phyloP scores from a whole-genome alignment of 2,329 filamentous ascomycete species.

The Cordyceps javanica region DNA sequence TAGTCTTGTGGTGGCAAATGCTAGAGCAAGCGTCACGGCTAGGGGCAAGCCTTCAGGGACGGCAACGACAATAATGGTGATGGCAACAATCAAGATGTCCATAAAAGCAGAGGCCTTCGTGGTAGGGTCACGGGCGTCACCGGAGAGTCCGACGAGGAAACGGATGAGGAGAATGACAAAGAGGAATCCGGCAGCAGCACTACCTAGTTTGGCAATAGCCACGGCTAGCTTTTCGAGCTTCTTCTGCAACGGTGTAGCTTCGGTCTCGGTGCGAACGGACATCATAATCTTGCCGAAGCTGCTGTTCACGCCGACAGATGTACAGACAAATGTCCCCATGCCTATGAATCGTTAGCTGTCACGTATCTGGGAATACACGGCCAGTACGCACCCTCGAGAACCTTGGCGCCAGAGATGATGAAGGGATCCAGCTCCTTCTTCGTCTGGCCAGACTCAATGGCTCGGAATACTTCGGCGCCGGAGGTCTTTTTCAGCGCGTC shows the following conservation, averaged over 20 bases:
- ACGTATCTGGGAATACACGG: not conserved
- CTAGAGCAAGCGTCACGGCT: slow-evolving; percentile 61
- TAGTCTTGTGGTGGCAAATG: slow-evolving; percentile 64
- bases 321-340: slow-evolving; percentile 48
- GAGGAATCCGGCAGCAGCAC: slow-evolving; percentile 63
- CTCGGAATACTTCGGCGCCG: slow-evolving; percentile 52
- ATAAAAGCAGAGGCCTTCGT: slow-evolving; percentile 55
- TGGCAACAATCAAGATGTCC: slow-evolving; percentile 58
- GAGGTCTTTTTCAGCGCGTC: slow-evolving; percentile 63
- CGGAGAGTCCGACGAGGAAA: slow-evolving; percentile 58
- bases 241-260: slow-evolving; percentile 48
- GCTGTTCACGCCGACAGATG: slow-evolving; percentile 49
- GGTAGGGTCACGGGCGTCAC: slow-evolving; percentile 40
- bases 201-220: slow-evolving; percentile 38
- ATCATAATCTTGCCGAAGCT: slow-evolving; percentile 51
- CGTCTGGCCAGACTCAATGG: slow-evolving; percentile 41
- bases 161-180: slow-evolving; percentile 76
- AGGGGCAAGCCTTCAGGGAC: slow-evolving; percentile 61
- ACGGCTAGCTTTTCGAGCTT: slow-evolving; percentile 38
- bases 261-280: slow-evolving; percentile 44
- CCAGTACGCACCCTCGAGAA: slow-evolving; percentile 37
- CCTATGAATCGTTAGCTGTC: slow-evolving; percentile 21
- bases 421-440: slow-evolving; percentile 56
- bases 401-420: slow-evolving; percentile 51
- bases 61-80: slow-evolving; percentile 61